These are phyloP conservation scores for Boletellus deceptivus DNA, from an alignment of 1,284 basidiomycete species.

Conservation along the genomic window DNA sequence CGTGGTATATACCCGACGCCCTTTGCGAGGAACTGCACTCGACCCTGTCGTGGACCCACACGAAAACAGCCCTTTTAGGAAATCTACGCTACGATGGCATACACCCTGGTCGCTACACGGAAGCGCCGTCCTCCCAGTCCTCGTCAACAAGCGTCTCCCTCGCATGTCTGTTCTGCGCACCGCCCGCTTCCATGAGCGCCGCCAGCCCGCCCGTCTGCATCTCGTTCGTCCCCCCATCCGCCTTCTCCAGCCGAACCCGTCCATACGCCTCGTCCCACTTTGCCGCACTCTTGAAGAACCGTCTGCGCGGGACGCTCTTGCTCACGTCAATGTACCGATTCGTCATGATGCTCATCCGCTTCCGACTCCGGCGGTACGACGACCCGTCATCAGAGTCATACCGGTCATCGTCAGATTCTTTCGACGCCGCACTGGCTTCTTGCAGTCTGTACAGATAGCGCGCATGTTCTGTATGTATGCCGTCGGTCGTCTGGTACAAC, in stretches of 20 bases:
- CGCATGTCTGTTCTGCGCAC: constrained; percentile 10
- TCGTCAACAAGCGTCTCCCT: constrained; percentile 23
- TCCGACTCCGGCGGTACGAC: constrained; percentile 40
- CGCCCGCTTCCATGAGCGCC: constrained; percentile 28
- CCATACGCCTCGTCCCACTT: constrained; percentile 39
- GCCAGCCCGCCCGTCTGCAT: constrained; percentile 14
- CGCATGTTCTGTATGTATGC: constrained; percentile 49
- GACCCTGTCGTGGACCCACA: too few relatives aligned
- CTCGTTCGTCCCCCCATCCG: constrained; percentile 16
- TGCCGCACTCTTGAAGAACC: constrained; percentile 57
- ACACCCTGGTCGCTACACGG: not conserved
- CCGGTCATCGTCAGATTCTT: constrained; percentile 52
- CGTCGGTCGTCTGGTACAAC: constrained; percentile 1
- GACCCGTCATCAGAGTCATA: constrained; percentile 47
- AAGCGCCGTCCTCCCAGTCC: constrained; percentile 31
- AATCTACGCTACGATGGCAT: not conserved
- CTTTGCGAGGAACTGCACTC: too few relatives aligned
- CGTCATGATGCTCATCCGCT: constrained; percentile 68
- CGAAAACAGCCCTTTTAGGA: too few relatives aligned
- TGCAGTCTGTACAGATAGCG: constrained; percentile 63
- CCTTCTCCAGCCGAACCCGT: constrained; percentile 25
- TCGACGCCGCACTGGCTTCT: constrained; percentile 44
- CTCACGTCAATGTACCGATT: constrained; percentile 44
- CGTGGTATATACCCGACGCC: too few relatives aligned
- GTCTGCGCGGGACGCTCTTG: constrained; percentile 34